Conservation (phyloP, 345 rosid genomes). For the Microthlaspi erraticum region DNA sequence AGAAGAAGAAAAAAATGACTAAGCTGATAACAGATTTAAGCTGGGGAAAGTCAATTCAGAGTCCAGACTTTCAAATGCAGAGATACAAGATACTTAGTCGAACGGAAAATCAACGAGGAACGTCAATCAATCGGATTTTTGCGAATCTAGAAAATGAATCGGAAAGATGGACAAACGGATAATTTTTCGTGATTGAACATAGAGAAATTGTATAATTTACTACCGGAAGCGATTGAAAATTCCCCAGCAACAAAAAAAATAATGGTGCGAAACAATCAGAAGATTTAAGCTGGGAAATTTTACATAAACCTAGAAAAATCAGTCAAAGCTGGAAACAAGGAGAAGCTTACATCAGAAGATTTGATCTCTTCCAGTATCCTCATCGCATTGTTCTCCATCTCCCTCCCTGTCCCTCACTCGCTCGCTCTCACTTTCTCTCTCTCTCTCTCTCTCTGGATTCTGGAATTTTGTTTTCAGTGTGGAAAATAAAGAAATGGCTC, state of each 20-base stretch:
- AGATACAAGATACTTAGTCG: background rate
- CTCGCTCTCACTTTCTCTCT: slow-evolving; percentile 35
- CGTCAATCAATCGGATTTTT: background rate
- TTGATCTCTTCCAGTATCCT: slow-evolving; percentile 56
- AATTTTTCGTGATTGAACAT: too few relatives aligned
- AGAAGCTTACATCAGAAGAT: slow-evolving; percentile 67
- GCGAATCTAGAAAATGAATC: background rate
- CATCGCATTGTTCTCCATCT: slow-evolving; percentile 47
- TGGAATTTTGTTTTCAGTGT: slow-evolving; percentile 1
- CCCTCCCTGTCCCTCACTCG: background rate
- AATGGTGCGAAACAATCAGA: background rate
- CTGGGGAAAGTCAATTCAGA: slow-evolving; percentile 17
- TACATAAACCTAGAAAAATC: background rate
- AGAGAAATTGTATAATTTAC: background rate
- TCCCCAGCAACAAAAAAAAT: background rate
- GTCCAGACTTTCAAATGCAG: background rate
- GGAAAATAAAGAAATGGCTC: background rate
- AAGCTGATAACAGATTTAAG: background rate
- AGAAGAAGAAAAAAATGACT: background rate
- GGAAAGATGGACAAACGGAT: background rate
- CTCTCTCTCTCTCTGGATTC: slow-evolving; percentile 36
- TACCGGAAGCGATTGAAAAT: background rate
- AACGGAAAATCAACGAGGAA: background rate
- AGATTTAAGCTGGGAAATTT: background rate
- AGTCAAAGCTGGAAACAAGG: slow-evolving; percentile 12